These are phyloP conservation scores for Alternaria novae-zelandiae DNA, from an alignment of 2,329 filamentous ascomycete genomes.

Conservation along the genomic window DNA sequence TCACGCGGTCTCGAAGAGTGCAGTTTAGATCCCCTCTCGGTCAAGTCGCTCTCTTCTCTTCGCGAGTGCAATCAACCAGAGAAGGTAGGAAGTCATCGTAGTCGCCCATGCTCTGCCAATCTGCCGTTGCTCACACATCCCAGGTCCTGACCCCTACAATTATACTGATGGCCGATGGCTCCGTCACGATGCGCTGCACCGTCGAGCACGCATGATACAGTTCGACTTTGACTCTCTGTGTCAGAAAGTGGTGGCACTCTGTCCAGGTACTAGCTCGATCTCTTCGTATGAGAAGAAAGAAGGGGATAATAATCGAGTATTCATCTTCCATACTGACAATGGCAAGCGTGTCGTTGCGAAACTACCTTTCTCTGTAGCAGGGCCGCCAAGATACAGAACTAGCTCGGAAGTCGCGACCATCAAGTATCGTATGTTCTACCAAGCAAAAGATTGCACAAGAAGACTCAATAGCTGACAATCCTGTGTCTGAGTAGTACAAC, in stretches of 20 bases:
- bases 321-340: slow-evolving; percentile 52
- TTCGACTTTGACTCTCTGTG: slow-evolving; percentile 53
- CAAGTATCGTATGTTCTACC: slow-evolving; percentile 45
- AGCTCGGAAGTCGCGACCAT: slow-evolving; percentile 57
- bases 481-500: slow-evolving; percentile 38
- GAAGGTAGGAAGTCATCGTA: no score
- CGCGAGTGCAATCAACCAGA: no score
- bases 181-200: slow-evolving; percentile 26
- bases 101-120: no score
- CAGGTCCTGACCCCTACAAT: no score
- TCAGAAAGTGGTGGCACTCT: slow-evolving; percentile 45
- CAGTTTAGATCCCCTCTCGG: no score
- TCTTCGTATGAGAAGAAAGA: slow-evolving; percentile 51
- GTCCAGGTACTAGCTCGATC: slow-evolving; percentile 45
- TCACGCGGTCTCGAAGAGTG: neutral
- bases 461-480: slow-evolving; percentile 12
- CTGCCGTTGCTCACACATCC: no score
- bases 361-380: slow-evolving; percentile 51
- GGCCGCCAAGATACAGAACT: slow-evolving; percentile 47
- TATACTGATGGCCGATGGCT: no score
- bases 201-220: slow-evolving; percentile 43
- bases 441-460: slow-evolving; percentile 3
- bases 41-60: no score
- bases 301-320: slow-evolving; percentile 54
- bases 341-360: slow-evolving; percentile 48